phyloP scores from a whole-genome alignment of 306 rosid genomes.

The Corylus americana region DNA sequence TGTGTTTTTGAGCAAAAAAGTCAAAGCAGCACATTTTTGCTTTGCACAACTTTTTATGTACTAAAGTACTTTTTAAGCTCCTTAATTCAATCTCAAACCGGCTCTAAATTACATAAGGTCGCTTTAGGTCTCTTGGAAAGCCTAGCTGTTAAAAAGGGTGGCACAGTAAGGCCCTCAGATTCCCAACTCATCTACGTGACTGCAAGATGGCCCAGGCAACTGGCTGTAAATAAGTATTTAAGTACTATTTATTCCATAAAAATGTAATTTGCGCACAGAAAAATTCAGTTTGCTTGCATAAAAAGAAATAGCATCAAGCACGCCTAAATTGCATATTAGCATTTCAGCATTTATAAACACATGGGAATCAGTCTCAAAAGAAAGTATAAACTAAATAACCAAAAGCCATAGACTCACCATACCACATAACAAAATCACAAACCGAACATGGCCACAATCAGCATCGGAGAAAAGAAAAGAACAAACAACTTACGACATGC shows the following conservation, averaged over 20 bases:
- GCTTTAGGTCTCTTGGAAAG: not conserved
- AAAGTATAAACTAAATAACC: not conserved
- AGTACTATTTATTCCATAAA: not conserved
- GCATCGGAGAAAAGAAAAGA: not conserved
- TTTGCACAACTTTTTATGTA: no score
- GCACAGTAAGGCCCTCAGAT: not conserved
- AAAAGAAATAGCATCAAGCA: not conserved
- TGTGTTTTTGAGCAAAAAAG: no score
- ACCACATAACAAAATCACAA: not conserved
- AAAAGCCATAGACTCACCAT: not conserved
- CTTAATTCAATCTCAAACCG: no score
- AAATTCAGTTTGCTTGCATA: not conserved
- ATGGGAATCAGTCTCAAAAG: not conserved
- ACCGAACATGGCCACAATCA: not conserved
- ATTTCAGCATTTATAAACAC: not conserved
- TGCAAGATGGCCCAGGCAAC: not conserved
- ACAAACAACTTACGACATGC: constrained; percentile 83
- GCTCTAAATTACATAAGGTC: not conserved
- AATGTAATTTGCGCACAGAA: not conserved
- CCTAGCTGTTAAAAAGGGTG: not conserved
- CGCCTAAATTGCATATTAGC: not conserved
- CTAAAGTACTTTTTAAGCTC: no score
- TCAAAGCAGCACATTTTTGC: no score
- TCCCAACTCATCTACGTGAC: not conserved
- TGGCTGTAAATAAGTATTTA: not conserved